Evolutionary conservation across 345 rosid genomes (phyloP).

Genomic region (Iberis pinnata): DNA sequence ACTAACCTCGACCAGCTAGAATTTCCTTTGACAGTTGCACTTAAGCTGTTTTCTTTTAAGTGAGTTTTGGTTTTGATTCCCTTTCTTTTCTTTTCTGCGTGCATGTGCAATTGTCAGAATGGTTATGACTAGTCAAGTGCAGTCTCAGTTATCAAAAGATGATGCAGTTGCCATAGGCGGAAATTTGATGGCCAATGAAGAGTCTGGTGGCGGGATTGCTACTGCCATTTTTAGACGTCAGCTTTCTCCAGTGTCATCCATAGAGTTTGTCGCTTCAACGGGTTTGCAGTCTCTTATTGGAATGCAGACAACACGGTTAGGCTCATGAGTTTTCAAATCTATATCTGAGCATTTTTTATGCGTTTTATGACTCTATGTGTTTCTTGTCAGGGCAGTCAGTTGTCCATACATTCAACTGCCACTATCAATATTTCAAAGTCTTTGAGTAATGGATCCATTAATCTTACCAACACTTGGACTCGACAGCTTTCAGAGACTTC

Average conservation of each 20-base stretch:
- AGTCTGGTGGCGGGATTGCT: slow-evolving; percentile 71
- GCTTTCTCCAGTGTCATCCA: slow-evolving; percentile 65
- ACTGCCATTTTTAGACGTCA: slow-evolving; percentile 56
- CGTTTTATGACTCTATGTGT: slow-evolving; percentile 13
- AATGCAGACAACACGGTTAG: slow-evolving; percentile 72
- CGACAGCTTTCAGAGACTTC: slow-evolving; percentile 81
- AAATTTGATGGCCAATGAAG: slow-evolving; percentile 61
- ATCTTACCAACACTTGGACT: slow-evolving; percentile 87
- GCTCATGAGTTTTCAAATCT: slow-evolving; percentile 22
- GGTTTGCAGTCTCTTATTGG: slow-evolving; percentile 74
- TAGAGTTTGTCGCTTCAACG: slow-evolving; percentile 69
- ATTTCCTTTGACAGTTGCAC: background rate
- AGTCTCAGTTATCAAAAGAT: slow-evolving; percentile 70
- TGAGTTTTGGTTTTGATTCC: slow-evolving; percentile 6
- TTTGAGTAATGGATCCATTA: slow-evolving; percentile 79
- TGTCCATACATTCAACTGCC: slow-evolving; percentile 77
- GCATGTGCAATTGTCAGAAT: slow-evolving; percentile 40
- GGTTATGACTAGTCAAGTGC: slow-evolving; percentile 83
- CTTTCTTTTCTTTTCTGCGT: slow-evolving; percentile 19
- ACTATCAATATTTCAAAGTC: slow-evolving; percentile 69
- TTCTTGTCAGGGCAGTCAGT: slow-evolving; percentile 41
- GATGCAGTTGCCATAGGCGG: slow-evolving; percentile 65
- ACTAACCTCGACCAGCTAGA: background rate
- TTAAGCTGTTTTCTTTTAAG: slow-evolving; percentile 1
- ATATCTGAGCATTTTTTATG: slow-evolving; percentile 1